Evolutionary conservation across 2,329 filamentous ascomycete species (phyloP).

Genomic region (Byssoonygena ceratinophila): DNA sequence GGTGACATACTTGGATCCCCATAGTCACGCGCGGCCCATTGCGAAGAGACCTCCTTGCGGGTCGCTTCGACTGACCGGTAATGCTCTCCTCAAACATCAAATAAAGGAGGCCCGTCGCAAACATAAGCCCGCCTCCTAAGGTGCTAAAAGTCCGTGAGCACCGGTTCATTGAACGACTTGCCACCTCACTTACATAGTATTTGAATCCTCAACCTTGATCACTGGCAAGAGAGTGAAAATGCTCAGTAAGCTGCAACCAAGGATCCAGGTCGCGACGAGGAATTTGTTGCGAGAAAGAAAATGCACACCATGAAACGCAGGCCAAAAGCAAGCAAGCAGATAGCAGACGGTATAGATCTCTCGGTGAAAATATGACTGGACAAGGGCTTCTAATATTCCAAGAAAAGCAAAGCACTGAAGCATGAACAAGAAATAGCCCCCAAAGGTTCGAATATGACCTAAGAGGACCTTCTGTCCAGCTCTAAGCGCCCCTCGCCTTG

Average conservation of each 20-base stretch:
- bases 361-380: constrained; percentile 82
- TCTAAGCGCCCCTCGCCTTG: constrained; percentile 57
- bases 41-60: constrained; percentile 17
- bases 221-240: constrained; percentile 80
- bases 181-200: constrained; percentile 53
- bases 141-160: constrained; percentile 42
- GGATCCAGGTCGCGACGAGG: constrained; percentile 59
- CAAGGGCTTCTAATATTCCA: constrained; percentile 65
- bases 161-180: background rate
- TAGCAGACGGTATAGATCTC: constrained; percentile 79
- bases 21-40: constrained; percentile 36
- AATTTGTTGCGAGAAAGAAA: constrained; percentile 59
- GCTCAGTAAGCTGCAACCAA: constrained; percentile 75
- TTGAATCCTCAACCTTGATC: constrained; percentile 68
- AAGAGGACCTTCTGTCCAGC: constrained; percentile 60
- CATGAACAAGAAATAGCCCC: constrained; percentile 48
- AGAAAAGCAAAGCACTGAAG: constrained; percentile 59
- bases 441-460: constrained; percentile 52
- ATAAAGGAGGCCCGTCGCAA: constrained; percentile 63
- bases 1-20: constrained; percentile 36
- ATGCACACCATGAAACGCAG: constrained; percentile 56
- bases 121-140: constrained; percentile 68
- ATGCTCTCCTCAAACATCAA: constrained; percentile 64
- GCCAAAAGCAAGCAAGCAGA: constrained; percentile 66
- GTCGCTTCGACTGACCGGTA: constrained; percentile 30